Evolutionary conservation across 495 filamentous ascomycete genomes (phyloP).

Genomic region (Penicillium atrosanguineum): DNA sequence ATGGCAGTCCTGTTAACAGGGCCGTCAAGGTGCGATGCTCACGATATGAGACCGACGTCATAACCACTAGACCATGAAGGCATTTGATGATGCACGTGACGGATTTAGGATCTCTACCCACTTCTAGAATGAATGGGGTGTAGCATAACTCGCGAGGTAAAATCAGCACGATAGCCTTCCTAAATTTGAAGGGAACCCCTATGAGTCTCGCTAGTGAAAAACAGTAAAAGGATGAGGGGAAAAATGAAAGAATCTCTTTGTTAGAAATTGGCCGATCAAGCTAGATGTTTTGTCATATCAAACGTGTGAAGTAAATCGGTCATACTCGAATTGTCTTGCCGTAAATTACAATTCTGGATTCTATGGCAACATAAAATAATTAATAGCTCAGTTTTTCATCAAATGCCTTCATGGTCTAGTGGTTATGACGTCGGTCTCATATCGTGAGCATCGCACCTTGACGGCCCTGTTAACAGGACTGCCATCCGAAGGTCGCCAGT

Average conservation of each 20-base stretch:
- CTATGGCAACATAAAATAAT: background rate
- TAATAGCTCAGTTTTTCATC: background rate
- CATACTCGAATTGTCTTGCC: too few relatives aligned
- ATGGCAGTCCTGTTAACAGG: slow-evolving; percentile 25
- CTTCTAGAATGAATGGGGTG: too few relatives aligned
- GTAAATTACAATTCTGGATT: background rate
- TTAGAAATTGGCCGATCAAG: too few relatives aligned
- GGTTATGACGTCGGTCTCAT: slow-evolving; percentile 30
- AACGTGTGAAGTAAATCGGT: too few relatives aligned
- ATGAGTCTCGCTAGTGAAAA: too few relatives aligned
- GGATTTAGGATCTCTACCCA: background rate
- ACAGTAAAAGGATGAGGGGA: too few relatives aligned
- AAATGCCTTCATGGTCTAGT: slow-evolving; percentile 25
- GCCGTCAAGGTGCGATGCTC: slow-evolving; percentile 12
- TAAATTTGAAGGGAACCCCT: too few relatives aligned
- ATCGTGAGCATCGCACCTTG: slow-evolving; percentile 13
- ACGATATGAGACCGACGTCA: slow-evolving; percentile 28
- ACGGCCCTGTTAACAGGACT: slow-evolving; percentile 23
- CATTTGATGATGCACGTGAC: slow-evolving; percentile 1
- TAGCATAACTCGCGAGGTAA: too few relatives aligned
- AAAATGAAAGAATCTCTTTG: too few relatives aligned
- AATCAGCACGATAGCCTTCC: too few relatives aligned
- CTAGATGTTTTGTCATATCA: too few relatives aligned
- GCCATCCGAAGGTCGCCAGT: slow-evolving; percentile 27
- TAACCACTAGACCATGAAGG: slow-evolving; percentile 27